Percentiles rank a stretch among this genome's conserved stretches.
phyloP scores from a whole-genome alignment of 306 rosid genomes.

The Castanea crenata region DNA sequence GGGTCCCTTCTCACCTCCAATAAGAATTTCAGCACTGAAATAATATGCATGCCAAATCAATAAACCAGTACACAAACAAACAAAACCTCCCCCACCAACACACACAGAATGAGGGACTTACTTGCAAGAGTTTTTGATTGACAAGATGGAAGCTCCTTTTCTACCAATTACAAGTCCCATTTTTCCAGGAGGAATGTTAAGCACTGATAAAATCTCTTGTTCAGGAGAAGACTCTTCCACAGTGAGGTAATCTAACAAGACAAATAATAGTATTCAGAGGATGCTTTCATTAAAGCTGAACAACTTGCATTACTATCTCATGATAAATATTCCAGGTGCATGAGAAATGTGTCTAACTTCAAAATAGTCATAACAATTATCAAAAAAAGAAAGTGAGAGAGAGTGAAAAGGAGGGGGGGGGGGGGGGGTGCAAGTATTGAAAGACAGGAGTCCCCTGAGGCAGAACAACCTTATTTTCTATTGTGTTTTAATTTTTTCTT shows the following conservation, averaged over 20 bases:
- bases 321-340: too few relatives aligned
- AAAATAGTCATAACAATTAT: too few relatives aligned
- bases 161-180: background rate
- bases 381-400: too few relatives aligned
- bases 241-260: background rate
- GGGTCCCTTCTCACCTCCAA: background rate
- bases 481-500: too few relatives aligned
- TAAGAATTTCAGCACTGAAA: background rate
- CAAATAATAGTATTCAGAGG: background rate
- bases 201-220: background rate
- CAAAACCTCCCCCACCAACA: background rate
- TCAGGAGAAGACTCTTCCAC: background rate
- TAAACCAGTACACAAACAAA: background rate
- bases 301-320: background rate
- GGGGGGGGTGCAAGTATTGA: too few relatives aligned
- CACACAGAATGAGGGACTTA: background rate
- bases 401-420: accelerated
- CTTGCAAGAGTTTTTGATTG: background rate
- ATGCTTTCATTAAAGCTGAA: background rate
- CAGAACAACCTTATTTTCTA: too few relatives aligned
- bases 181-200: background rate
- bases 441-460: too few relatives aligned
- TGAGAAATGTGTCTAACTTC: too few relatives aligned
- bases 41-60: background rate
- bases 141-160: background rate